Evolutionary conservation across 805 yeast species (phyloP), one percentile per base, ranked within the genome.

Genomic region (Wickerhamiella slavikovae): DNA sequence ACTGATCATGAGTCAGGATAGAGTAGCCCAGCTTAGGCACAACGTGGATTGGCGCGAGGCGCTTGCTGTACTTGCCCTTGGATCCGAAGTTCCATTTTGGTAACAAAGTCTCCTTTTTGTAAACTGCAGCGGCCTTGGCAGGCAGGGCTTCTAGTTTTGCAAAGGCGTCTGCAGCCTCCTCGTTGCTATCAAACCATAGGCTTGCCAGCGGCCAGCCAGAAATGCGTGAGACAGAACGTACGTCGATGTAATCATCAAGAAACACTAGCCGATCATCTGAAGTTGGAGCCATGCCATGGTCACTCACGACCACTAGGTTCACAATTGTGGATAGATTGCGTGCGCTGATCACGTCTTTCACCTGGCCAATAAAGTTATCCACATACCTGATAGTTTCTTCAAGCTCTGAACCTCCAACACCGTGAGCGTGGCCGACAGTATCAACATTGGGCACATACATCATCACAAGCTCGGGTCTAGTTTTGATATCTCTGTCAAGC

Each of bases 221-320:
- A 18, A 62, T 52, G 41, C 71, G 69, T 35, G 69, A 71, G 27
- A 77, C 60, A 33, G 59, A 56, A 2, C 48, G 42, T 35, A 63
- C 35, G 41, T 68, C 69, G 8, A 79, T 51, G 12, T 78, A 36
- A 38, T 80, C 89, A 47, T 80, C 93, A 35, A 83, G 49, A 36
- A 67, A 68, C 2, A 82, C 52, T 8, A 78, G 48, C 35, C 93
- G 54, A 9, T 70, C 66, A 37, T 70, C 64, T 1, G 78, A 63
- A 1, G 92, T 75, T 5, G 93, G 85, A 0, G 91, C 73, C 93
- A 80, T 82, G 8, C 94, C 94, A 47, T 82, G 94, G 48, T 83
- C 94, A 26, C 93, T 77, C 3, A 83, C 75, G 25, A 83, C 54
- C 0, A 85, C 52, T 14, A 83, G 51, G 46, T 85, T 83, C 13